A percentile compares a stretch with the other conserved stretches of the same genome.
Conservation (phyloP, 73 alveolate genomes). For the Symbiodinium pilosum region DNA sequence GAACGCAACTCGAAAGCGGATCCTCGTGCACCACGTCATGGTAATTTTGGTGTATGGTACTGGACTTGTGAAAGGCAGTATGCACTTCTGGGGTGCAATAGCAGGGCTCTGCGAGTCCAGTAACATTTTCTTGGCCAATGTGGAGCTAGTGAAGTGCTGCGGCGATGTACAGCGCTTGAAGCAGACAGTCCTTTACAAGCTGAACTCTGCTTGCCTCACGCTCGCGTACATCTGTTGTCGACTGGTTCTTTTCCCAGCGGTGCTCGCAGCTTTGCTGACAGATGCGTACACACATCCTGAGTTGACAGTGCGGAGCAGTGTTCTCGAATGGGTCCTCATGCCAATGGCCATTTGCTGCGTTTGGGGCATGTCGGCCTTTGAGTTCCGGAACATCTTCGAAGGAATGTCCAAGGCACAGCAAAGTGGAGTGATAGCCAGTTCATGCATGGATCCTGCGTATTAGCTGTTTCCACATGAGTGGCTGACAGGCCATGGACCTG, state of each 20-base stretch:
- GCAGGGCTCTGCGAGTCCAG: constrained; percentile 83
- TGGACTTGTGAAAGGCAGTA: constrained; percentile 74
- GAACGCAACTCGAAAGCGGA: constrained; percentile 85
- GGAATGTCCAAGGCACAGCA: constrained; percentile 70
- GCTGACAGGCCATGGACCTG: constrained; percentile 52
- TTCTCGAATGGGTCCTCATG: constrained; percentile 82
- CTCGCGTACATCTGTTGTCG: constrained; percentile 86
- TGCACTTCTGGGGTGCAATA: constrained; percentile 92
- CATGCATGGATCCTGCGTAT: too few relatives aligned
- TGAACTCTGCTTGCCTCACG: constrained; percentile 71
- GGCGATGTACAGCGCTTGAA: constrained; percentile 26
- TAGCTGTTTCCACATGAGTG: background rate
- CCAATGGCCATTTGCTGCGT: constrained; percentile 86
- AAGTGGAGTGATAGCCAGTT: too few relatives aligned
- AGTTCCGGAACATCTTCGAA: constrained; percentile 89
- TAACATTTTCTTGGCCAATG: constrained; percentile 83
- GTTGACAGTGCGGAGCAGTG: constrained; percentile 88
- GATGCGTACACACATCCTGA: constrained; percentile 83
- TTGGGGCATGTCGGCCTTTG: constrained; percentile 91
- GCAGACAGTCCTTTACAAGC: constrained; percentile 59
- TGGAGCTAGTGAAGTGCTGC: constrained; percentile 86
- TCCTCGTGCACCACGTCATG: constrained; percentile 93
- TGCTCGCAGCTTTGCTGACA: constrained; percentile 83
- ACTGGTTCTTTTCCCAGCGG: constrained; percentile 87
- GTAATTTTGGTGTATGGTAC: constrained; percentile 86